Base-by-base conservation (phyloP, 1,284 basidiomycete species). In the Nidula niveotomentosa region DNA sequence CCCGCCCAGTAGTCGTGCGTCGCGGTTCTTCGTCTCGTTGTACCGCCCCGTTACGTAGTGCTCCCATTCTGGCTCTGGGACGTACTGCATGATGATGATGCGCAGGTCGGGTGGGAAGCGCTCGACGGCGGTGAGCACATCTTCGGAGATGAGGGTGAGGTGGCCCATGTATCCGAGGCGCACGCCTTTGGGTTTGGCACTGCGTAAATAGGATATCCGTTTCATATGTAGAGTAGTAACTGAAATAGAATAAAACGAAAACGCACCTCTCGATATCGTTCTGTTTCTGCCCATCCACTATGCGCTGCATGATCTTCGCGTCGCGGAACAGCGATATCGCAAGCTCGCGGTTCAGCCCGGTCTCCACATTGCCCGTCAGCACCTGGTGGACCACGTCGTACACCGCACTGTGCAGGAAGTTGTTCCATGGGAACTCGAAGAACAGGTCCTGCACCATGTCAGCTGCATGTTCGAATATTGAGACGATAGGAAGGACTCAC, bases 351-450 rank as follows among this genome's bases (percentile, higher is more conserved):
- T 95, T 96, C 54, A 84, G 78, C 1, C 90, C 89, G 30, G 77
- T 78, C 33, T 93, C 87, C 39, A 94, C 78, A 36, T 86, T 81
- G 12, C 95, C 95, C 10, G 93, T 96, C 59, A 99, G 81, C 49
- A 98, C 91, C 69, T 99, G 97, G 69, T 98, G 96, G 1, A 99
- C 80, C 49, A 98, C 79, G 70, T 99, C 97, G 68, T 99, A 99
- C 13, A 98, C 94, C 12, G 96, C 91, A 64, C 94, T 96, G 70
- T 99, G 97, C 44, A 99, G 75, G 69, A 99, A 98, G 68, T 99
- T 98, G 76, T 99, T 98, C 90, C 94, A 95, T 0, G 95, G 94
- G 65, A 91, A 97, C 57, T 93, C 87, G 69, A 98, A 98, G 78
- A 99, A 98, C 41, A 98, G 77, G 63, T 95, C 90, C 91, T 94